Percentiles rank a stretch among this genome's conserved stretches.
Conservation (phyloP, 495 filamentous ascomycete genomes). For the Haplographium delicatum region DNA sequence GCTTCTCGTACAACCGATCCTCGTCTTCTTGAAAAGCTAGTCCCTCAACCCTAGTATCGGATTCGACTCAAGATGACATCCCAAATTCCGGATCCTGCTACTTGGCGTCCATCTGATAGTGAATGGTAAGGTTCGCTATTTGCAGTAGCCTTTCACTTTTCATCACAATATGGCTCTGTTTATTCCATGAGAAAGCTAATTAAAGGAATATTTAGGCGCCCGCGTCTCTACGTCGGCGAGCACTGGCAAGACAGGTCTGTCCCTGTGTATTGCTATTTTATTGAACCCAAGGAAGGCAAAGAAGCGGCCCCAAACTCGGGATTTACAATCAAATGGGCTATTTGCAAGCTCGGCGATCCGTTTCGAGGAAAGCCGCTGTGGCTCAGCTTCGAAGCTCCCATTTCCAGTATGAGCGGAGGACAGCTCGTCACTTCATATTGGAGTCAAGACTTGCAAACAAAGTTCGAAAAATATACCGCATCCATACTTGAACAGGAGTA, state of each 20-base stretch:
- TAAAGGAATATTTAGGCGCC: not conserved
- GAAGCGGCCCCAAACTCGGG: no score
- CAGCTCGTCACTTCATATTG: not conserved
- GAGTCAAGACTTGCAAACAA: not conserved
- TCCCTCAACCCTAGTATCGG: no score
- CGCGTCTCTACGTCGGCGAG: not conserved
- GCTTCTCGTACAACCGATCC: no score
- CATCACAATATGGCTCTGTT: not conserved
- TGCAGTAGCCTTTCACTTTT: not conserved
- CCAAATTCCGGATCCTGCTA: not conserved
- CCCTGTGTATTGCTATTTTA: not conserved
- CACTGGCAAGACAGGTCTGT: not conserved
- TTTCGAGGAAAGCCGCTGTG: not conserved
- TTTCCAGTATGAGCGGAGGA: not conserved
- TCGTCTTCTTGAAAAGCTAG: no score
- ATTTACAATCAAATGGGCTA: not conserved
- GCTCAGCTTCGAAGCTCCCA: not conserved
- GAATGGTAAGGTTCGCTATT: conserved; percentile 1
- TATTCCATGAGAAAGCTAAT: not conserved
- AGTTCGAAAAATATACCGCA: not conserved
- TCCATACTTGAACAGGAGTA: not conserved
- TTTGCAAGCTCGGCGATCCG: not conserved
- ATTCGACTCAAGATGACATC: no score
- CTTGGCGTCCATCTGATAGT: not conserved
- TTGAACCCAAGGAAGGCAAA: no score